phyloP scores from a whole-genome alignment of 352 stramenopile species.

The Phytophthora sansomeana region DNA sequence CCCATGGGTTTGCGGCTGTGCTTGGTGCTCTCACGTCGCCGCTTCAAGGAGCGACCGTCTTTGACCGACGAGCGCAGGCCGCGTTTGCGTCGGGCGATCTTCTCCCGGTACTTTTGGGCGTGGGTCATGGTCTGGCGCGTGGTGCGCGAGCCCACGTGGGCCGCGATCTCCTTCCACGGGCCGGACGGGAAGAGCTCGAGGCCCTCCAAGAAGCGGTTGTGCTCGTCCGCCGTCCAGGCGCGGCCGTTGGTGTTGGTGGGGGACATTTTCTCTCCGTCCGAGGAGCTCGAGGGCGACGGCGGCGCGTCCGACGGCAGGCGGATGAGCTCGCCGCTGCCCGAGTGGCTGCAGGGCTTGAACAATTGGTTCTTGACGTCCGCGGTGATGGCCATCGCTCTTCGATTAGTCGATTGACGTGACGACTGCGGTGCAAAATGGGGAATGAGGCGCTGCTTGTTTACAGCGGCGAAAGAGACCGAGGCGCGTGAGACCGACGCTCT shows the following conservation, averaged over 20 bases:
- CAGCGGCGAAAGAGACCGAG: constrained; percentile 3
- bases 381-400: constrained; percentile 48
- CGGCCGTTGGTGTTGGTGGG: constrained; percentile 39
- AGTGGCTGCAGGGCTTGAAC: constrained; percentile 31
- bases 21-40: constrained; percentile 32
- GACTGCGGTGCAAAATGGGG: constrained; percentile 22
- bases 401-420: constrained; percentile 1
- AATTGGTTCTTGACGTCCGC: constrained; percentile 60
- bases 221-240: constrained; percentile 55
- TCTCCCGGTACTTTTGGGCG: constrained; percentile 68
- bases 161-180: constrained; percentile 72
- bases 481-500: constrained; percentile 34
- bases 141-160: constrained; percentile 58
- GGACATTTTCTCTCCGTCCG: constrained; percentile 26
- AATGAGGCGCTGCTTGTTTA: constrained; percentile 45
- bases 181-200: constrained; percentile 70
- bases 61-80: constrained; percentile 48
- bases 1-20: background rate
- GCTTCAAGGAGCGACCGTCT: constrained; percentile 33
- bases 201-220: constrained; percentile 66
- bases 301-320: constrained; percentile 37
- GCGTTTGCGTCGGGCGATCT: constrained; percentile 59
- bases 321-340: constrained; percentile 40
- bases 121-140: constrained; percentile 70
- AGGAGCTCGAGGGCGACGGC: constrained; percentile 11